Base-by-base conservation (phyloP, 148 eudicot species). In the Selenicereus undatus region DNA sequence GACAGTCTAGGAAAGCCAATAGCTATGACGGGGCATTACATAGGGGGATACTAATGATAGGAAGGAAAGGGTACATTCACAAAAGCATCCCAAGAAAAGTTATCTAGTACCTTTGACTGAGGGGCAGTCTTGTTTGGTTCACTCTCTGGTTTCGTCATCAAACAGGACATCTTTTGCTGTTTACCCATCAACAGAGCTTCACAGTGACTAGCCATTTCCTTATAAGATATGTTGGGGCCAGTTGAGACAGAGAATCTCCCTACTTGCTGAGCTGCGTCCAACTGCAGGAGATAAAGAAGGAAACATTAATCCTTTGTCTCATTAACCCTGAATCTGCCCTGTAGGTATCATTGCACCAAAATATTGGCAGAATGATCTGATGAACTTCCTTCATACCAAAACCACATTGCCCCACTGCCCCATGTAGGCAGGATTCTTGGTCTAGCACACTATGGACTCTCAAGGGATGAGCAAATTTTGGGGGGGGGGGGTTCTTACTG, bases 201-300 rank as follows among this genome's bases (percentile, higher is more conserved):
- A 86, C 99, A 96, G 66, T 92, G 93, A 80, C 83, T 82, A 30
- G 99, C 91, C 92, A 90, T 96, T 88, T 96, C 99, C 88, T 88
- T 92, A 84, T 91, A 96, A 51, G 99, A 80, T 71, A 91, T 86
- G 83, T 92, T 93, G 24, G 91, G 88, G 29, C 90, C 91, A 27
- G 87, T 89, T 85, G 95, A 87, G 51, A 92, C 89, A 18, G 98
- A 96, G 78, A 86, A 80, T 88, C 98, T 90, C 48, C 93, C 92
- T 39, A 92, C 97, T 84, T 96, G 92, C 56, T 91, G 97, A 36
- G 97, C 93, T 24, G 93, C 87, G 42, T 92, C 98, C 79, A 89
- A 81, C 99, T 96, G 86, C 42, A 77, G 43, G 48, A 82, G 58
- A 52, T 54, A 11, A 17, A n/a, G 62, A 32, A 32, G 58, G 27